Base-by-base conservation (phyloP, 2,329 filamentous ascomycete species). In the Sclerotiophoma versabilis region DNA sequence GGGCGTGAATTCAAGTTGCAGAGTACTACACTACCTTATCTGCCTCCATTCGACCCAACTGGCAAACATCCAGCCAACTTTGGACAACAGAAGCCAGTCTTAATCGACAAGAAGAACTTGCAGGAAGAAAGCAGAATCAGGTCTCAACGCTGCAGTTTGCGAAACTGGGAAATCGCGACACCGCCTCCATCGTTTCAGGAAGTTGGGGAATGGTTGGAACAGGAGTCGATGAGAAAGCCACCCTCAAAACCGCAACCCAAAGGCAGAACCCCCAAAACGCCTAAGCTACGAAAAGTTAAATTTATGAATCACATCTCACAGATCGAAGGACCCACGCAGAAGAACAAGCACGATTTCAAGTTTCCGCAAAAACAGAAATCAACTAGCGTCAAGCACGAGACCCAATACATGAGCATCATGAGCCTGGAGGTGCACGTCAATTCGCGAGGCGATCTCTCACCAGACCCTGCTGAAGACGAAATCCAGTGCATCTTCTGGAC, bases 391-490 rank as follows among this genome's bases (percentile, higher is more conserved):
- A 85, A 91, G 66, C 90, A 93, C 62, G 91, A 96, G 72, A 87
- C 86, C 2, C 90, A 95, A 64, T 96, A 96, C 72, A 98, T 99
- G 95, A 96, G 91, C 63, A 92, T 89, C 15, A 93, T 99, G 91
- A 96, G 92, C 62, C 76, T 99, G 6, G 95, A 99, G 71, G 78
- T 98, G 4, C 93, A 99, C 70, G 88, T 96, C 58, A 96, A 96
- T 64, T 95, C 90, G 4, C 84, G 93, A 50, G 91, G 86, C 6
- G 87, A 85, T 42, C 81, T 97, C 8, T 84, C 92, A 2, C 92
- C 95, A 1, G 92, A 99, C 68, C 95, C 95, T 0, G 91, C 93
- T 63, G 84, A 96, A 63, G 95, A 99, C 71, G 90, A 93, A 64
- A 85, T 99, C 2, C 85, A 89, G 58, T 92, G 90, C 68, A 83